Evolutionary conservation across 306 rosid species (phyloP), one percentile per base, ranked within the genome.

Genomic region (Albizia julibrissin): DNA sequence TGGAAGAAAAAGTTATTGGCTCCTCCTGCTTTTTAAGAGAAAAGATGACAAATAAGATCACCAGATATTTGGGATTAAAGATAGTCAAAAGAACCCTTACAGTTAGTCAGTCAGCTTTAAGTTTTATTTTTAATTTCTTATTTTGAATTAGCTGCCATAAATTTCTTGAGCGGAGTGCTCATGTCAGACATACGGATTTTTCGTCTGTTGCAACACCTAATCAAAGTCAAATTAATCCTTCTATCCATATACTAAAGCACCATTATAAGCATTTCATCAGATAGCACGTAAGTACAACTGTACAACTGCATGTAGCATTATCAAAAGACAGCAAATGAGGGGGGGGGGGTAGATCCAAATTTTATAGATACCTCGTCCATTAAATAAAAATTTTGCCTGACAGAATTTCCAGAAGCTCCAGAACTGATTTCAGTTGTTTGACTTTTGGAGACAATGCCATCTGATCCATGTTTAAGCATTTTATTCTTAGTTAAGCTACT

Each of bases 301-400:
- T 27, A 49, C 24, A 73, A 19, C 26, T 47, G 59, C 10, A 73
- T 10, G 42, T 72, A 37, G 10, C 26, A 73, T 22, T 3, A 47
- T 16, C 3, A 46, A 14, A 44, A 71, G 8, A 27, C n/a, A 16
- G 10, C 0, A 19, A 29, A 49, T 8, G 13, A 56, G 49, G 8
- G 40, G 74, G 8, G 40, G 74, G 24, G 69, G 84, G 39, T 67
- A 65, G 44, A 86, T 39, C 76, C 26, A 21, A 71, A 69, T 64
- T 44, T 74, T 15, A 56, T 12, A 70, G 42, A 70, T 82, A 93
- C 99, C 99, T 85, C 81, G 77, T 80, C 74, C 74, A 87, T 70
- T 59, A 92, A 74, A 83, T 49, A 39, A 52, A 86, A 90, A 78
- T 75, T 85, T 54, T 73, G 81, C 84, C 79, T 59, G 72, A 77